Percentiles rank a stretch among this genome's conserved stretches.
Evolutionary conservation across 805 yeast genomes (phyloP).

Genomic region (Novakomyces olei): DNA sequence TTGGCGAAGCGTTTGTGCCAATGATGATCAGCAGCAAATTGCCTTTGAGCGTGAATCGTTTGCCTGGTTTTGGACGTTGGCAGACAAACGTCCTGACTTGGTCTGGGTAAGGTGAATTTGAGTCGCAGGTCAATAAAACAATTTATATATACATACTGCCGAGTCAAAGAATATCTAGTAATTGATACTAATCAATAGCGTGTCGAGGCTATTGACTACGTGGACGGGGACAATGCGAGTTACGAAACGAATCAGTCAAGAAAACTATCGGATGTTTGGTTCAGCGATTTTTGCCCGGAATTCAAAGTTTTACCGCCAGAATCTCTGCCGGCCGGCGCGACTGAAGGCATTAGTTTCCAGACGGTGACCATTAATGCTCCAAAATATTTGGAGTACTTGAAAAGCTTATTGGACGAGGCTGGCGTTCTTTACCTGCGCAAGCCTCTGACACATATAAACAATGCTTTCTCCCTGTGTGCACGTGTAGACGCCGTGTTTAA

Average conservation of each 20-base stretch:
- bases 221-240: slow-evolving; percentile 1
- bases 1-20: slow-evolving; percentile 2
- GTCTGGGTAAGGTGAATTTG: too few relatives aligned
- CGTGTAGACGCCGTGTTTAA: slow-evolving; percentile 33
- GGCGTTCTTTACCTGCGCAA: slow-evolving; percentile 30
- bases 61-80: too few relatives aligned
- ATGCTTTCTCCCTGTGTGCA: slow-evolving; percentile 26
- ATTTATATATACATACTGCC: too few relatives aligned
- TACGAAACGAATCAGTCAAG: background rate
- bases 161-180: too few relatives aligned
- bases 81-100: too few relatives aligned
- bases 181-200: background rate
- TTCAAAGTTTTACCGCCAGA: slow-evolving; percentile 18
- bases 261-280: background rate
- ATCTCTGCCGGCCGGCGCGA: slow-evolving; percentile 30
- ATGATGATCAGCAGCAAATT: background rate
- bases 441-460: slow-evolving; percentile 21
- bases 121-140: too few relatives aligned
- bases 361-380: slow-evolving; percentile 40
- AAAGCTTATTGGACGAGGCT: slow-evolving; percentile 21
- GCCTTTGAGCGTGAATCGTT: slow-evolving; percentile 16
- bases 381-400: slow-evolving; percentile 31
- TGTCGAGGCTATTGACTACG: background rate
- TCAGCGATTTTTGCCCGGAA: slow-evolving; percentile 12
- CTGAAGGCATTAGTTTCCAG: slow-evolving; percentile 30